Percentiles rank a stretch among this genome's conserved stretches.
Conservation (phyloP, 495 filamentous ascomycete species). For the Xylaria grammica region DNA sequence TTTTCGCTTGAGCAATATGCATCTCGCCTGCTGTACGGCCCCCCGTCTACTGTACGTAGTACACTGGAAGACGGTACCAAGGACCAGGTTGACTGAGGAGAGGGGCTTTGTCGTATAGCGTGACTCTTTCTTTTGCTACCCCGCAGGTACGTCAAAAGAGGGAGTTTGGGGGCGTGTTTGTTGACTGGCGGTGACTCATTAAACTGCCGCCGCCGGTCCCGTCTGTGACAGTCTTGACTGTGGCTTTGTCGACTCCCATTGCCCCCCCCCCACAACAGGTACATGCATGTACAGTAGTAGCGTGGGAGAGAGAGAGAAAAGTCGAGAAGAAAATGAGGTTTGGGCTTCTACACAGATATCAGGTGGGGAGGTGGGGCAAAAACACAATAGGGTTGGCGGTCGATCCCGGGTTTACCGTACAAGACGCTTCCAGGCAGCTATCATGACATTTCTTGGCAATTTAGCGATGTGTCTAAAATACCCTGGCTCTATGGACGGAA, state of each 20-base stretch:
- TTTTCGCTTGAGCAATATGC: not conserved
- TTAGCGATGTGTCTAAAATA: not conserved
- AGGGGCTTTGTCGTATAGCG: not conserved
- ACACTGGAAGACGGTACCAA: not conserved
- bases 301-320: not conserved
- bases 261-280: not conserved
- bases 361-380: not conserved
- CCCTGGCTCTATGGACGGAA: not conserved
- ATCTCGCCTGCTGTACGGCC: not conserved
- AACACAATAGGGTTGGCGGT: not conserved
- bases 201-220: not conserved
- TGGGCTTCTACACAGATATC: not conserved
- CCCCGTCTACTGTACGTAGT: not conserved
- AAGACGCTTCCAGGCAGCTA: not conserved
- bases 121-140: too few species aligned
- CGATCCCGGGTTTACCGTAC: not conserved
- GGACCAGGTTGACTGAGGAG: not conserved
- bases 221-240: not conserved
- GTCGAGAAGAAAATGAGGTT: not conserved
- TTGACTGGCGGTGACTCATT: conserved; percentile 16
- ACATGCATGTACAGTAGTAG: not conserved
- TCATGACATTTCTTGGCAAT: conserved; percentile 5
- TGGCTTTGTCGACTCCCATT: too few species aligned
- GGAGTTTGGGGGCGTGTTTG: too few species aligned
- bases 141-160: too few species aligned